Conservation (phyloP, 2,329 filamentous ascomycete genomes). For the Cladophialophora carrionii region DNA sequence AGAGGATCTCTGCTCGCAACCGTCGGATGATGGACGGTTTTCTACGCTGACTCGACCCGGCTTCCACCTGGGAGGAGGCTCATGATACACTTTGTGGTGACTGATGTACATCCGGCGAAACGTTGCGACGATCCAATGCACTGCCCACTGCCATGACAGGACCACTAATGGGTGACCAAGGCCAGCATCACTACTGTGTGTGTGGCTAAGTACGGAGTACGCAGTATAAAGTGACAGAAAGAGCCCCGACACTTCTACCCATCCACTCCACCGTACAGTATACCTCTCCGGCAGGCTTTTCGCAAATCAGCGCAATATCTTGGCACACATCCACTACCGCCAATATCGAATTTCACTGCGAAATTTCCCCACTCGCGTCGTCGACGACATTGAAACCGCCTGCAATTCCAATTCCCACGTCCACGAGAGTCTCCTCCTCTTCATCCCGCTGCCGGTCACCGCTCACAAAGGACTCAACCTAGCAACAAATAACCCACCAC, state of each 20-base stretch:
- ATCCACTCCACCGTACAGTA: not conserved
- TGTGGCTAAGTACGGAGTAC: too few relatives aligned
- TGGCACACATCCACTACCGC: not conserved
- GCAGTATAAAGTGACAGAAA: too few relatives aligned
- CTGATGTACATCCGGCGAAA: too few relatives aligned
- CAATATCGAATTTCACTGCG: not conserved
- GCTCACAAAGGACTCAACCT: not conserved
- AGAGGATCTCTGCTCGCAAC: too few relatives aligned
- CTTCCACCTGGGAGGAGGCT: too few relatives aligned
- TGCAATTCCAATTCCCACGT: not conserved
- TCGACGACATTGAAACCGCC: not conserved
- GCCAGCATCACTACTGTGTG: too few relatives aligned
- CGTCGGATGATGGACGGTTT: too few relatives aligned
- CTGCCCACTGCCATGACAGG: too few relatives aligned
- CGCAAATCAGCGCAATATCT: not conserved
- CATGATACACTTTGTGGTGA: too few relatives aligned
- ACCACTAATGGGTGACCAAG: too few relatives aligned
- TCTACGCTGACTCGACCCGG: too few relatives aligned
- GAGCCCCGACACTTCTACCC: not conserved
- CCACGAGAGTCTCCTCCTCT: not conserved
- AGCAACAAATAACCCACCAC: constrained; percentile 24
- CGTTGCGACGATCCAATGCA: too few relatives aligned
- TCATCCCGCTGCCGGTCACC: not conserved
- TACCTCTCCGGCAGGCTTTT: not conserved
- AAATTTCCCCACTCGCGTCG: not conserved